Conservation (phyloP, 2,329 filamentous ascomycete genomes). For the Pseudonectria buxi region DNA sequence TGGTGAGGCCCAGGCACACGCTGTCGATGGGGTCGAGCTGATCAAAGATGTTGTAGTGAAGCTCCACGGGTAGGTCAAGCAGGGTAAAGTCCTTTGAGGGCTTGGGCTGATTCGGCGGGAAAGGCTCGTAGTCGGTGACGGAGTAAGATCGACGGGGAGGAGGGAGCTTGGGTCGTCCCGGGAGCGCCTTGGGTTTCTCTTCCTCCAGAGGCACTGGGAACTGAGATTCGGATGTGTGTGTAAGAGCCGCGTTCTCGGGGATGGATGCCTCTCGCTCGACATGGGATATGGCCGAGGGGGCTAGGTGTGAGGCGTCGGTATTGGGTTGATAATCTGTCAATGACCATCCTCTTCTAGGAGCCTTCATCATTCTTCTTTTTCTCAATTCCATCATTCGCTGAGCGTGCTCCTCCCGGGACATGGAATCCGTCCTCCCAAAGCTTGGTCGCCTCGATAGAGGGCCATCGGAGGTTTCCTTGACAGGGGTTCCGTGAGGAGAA, state of each 20-base stretch:
- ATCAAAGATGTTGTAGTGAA: slow-evolving; percentile 55
- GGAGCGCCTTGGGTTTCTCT: slow-evolving; percentile 16
- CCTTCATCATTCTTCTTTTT: slow-evolving; percentile 29
- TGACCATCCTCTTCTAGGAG: slow-evolving; percentile 41
- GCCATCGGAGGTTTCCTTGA: slow-evolving; percentile 18
- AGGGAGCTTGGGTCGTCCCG: slow-evolving; percentile 31
- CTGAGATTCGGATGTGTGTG: slow-evolving; percentile 7
- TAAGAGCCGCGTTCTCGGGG: slow-evolving; percentile 26
- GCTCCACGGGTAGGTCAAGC: slow-evolving; percentile 48
- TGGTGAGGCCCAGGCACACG: slow-evolving; percentile 54
- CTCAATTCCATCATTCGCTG: slow-evolving; percentile 32
- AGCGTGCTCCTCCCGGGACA: slow-evolving; percentile 36
- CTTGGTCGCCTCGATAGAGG: slow-evolving; percentile 14
- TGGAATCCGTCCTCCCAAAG: slow-evolving; percentile 19
- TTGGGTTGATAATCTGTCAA: slow-evolving; percentile 38
- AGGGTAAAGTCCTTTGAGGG: slow-evolving; percentile 41
- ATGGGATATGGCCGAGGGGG: slow-evolving; percentile 16
- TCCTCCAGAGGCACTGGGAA: slow-evolving; percentile 12
- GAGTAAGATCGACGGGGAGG: slow-evolving; percentile 52
- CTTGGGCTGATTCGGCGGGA: slow-evolving; percentile 37
- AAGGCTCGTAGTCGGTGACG: slow-evolving; percentile 52
- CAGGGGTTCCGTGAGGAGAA: slow-evolving; percentile 18
- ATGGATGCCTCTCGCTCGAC: slow-evolving; percentile 25
- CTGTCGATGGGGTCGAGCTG: slow-evolving; percentile 59
- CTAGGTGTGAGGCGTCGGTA: slow-evolving; percentile 14